Evolutionary conservation across 805 yeast species (phyloP), one percentile per base, ranked within the genome.

Genomic region (Citeromyces matritensis): DNA sequence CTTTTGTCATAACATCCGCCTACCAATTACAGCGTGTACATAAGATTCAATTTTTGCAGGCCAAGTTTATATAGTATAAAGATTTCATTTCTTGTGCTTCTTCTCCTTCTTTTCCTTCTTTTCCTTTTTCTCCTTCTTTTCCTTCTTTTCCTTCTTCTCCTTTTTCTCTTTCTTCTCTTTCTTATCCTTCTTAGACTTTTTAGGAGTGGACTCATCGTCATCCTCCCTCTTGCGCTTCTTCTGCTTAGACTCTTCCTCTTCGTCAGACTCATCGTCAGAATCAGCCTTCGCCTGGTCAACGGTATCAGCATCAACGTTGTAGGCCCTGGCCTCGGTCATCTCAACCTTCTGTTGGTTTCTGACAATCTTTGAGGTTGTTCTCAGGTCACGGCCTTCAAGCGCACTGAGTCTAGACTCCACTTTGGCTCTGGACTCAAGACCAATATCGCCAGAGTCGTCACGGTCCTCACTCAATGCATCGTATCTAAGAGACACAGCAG

Each of bases 381-480:
- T 78, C 53, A 86, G 60, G 56, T 91, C 97, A 60, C 95, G 83
- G 44, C 98, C 98, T 63, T 91, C 98, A 44, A 91, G 67, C 37
- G 86, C 82, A 54, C 95, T 82, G 47, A 91, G 73, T 65, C 98
- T 79, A 37, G 83, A 69, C 63, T 91, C 98, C 47, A 91, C 88
- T 68, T 84, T 85, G 43, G 83, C 74, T 63, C 98, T 77, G 43
- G 81, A 88, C 43, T 76, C 79, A 44, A 83, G 65, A 50, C 98
- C 98, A 48, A 86, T 69, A 45, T 86, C 94, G 41, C 96, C 95
- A 39, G 83, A 72, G 50, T 91, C 97, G 45, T 84, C 94, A 59
- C 96, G 75, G 48, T 91, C 97, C 65, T 91, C 98, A 41, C 96
- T 79, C 39, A 91, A 66, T 23, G 96, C 94, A 63, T 91, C 98